Conservation (phyloP, 2,329 filamentous ascomycete species). For the Karstenula rhodostoma region DNA sequence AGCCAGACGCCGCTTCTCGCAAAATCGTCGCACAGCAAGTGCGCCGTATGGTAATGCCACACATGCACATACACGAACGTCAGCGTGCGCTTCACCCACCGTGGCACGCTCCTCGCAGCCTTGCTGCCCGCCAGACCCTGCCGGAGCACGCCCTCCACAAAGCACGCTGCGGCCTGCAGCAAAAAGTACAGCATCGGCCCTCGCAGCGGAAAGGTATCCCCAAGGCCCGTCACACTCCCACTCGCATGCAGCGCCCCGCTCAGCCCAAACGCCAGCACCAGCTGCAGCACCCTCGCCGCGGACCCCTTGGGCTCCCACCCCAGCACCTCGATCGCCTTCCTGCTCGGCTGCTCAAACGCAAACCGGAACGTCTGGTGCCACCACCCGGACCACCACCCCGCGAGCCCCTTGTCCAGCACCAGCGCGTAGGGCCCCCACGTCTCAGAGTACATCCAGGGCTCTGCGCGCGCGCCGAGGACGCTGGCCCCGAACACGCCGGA, state of each 20-base stretch:
- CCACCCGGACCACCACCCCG: slow-evolving; percentile 83
- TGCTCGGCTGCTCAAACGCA: slow-evolving; percentile 69
- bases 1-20: slow-evolving; percentile 78
- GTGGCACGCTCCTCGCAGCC: slow-evolving; percentile 52
- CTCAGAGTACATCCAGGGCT: slow-evolving; percentile 69
- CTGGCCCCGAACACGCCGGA: slow-evolving; percentile 65
- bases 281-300: slow-evolving; percentile 50
- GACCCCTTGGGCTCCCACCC: slow-evolving; percentile 41
- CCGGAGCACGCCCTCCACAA: slow-evolving; percentile 58
- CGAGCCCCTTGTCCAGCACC: slow-evolving; percentile 74
- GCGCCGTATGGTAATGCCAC: slow-evolving; percentile 75
- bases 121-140: slow-evolving; percentile 44
- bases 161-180: slow-evolving; percentile 71
- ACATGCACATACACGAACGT: slow-evolving; percentile 69
- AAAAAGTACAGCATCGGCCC: slow-evolving; percentile 74
- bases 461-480: slow-evolving; percentile 66
- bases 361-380: slow-evolving; percentile 93
- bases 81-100: slow-evolving; percentile 55
- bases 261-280: slow-evolving; percentile 68
- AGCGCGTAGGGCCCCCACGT: slow-evolving; percentile 61
- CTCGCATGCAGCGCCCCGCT: slow-evolving; percentile 75
- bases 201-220: slow-evolving; percentile 56
- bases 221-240: slow-evolving; percentile 73
- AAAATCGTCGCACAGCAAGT: slow-evolving; percentile 78
- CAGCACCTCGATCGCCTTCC: slow-evolving; percentile 52